Base-by-base conservation (phyloP, 1,284 basidiomycete genomes). In the Psilocybe mexicana region DNA sequence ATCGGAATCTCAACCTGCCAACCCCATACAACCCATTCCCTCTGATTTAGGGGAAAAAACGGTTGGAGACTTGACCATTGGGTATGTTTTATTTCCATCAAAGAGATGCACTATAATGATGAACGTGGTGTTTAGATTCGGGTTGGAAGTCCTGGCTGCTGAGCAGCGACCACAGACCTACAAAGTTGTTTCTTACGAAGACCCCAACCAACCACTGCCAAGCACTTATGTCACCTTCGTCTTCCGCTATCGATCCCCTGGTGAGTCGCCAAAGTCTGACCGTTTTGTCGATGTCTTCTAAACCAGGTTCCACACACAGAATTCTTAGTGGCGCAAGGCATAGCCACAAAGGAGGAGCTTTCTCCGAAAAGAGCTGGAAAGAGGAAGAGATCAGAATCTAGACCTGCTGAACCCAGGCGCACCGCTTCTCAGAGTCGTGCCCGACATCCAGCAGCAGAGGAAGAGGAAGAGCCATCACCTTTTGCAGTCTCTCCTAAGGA, bases 161-260 rank as follows among this genome's bases (percentile, higher is more conserved):
- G 65, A 71, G 24, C 82, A 82, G 57, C 73, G 69, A 55, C 70
- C 70, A 26, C 67, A 70, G 24, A 88, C 87, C 3, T 87, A 82
- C 83, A 66, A 69, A 6, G 75, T 83, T 2, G 72, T 74, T 57
- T 74, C 81, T 0, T 74, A 80, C 58, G 77, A 79, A 43, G 69
- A 70, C 2, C 62, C 2, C 62, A 69, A 12, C 66, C 65, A 51
- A 18, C 52, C 12, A 60, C 66, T 28, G 40, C 75, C 76, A n/a
- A 69, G 71, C 14, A 79, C 82, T 14, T 80, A 79, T 52, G 83
- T 87, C 24, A 80, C 82, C 4, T 88, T 88, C 63, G 73, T 81
- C 2, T 88, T 82, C 58, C 71, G 83, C 44, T 88, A 88, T 67
- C 74, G 84, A 35, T 75, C 79, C 36, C 69, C 64, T 55, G 82